phyloP scores from a whole-genome alignment of 202 grass and related monocot genomes.

The Setaria italica region DNA sequence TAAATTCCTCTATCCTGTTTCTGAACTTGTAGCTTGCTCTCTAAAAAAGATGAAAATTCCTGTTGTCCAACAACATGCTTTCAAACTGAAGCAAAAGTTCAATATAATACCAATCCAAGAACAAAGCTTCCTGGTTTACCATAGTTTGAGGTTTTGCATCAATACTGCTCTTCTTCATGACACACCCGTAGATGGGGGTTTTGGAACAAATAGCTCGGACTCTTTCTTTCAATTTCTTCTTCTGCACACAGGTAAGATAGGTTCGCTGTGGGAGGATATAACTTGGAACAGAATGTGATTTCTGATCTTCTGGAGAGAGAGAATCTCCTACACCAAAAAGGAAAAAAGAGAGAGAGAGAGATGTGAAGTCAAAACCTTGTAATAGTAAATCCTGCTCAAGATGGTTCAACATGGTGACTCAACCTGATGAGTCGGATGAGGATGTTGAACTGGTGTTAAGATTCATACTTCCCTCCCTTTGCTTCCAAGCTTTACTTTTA shows the following conservation, averaged over 20 bases:
- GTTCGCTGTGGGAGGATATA: not conserved
- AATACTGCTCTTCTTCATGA: slow-evolving; percentile 11
- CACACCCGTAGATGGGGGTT: slow-evolving; percentile 36
- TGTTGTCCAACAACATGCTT: too few species aligned
- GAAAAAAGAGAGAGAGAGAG: not conserved
- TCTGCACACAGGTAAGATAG: not conserved
- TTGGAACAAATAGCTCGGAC: slow-evolving; percentile 5
- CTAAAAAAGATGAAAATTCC: not conserved
- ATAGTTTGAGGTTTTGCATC: not conserved
- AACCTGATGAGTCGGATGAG: slow-evolving; percentile 2
- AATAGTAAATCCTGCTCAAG: not conserved
- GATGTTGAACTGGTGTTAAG: not conserved
- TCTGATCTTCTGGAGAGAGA: not conserved
- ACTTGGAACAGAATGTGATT: not conserved
- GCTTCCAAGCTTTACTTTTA: not conserved
- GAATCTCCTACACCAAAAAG: not conserved
- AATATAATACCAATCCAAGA: slow-evolving; percentile 8
- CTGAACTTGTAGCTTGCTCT: not conserved
- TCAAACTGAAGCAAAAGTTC: not conserved
- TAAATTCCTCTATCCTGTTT: not conserved
- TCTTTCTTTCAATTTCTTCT: slow-evolving; percentile 33
- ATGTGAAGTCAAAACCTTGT: not conserved
- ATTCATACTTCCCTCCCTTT: not conserved
- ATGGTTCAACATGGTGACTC: not conserved
- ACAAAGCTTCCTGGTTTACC: slow-evolving; percentile 37